Base-by-base conservation (phyloP, 305 asterid species). In the Salvia sclarea region DNA sequence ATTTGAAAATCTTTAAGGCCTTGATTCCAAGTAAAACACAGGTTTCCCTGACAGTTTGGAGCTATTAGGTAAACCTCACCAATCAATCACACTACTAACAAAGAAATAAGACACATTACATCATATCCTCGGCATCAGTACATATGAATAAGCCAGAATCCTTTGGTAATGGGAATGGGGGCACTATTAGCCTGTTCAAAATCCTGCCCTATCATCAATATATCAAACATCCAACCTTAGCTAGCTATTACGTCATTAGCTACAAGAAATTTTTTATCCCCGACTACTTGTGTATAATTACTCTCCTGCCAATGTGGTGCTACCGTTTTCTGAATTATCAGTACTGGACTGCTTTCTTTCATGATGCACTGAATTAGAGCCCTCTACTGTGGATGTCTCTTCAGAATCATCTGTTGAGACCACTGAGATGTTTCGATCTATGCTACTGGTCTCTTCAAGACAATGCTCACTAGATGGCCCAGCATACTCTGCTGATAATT, bases 381-480 rank as follows among this genome's bases (percentile, higher is more conserved):
- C 78, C 38, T 67, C 61, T n/a, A 18, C 18, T 3, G 47, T 17
- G 52, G 82, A 61, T 64, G 61, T 50, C 30, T 52, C 70, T 57
- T 68, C 67, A 49, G 64, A 54, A 64, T 74, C 76, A 16, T 59
- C 31, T 11, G 63, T 43, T 20, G 81, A 61, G 67, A 24, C 30
- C 6, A 13, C 70, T 1, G 20, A 63, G 30, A 48, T 54, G 63
- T 54, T 73, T 65, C 61, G 66, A 60, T 75, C 79, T 53, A 45
- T 11, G 3, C 44, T 35, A 21, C 25, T 21, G 55, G 38, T 13
- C 37, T 54, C 60, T 54, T 9, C 77, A 52, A 45, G 74, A 61
- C 14, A 9, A 60, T 22, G 37, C 31, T 78, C 82, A 20, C 14
- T 66, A 56, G 80, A 67, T 55, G 77, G 67, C 67, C 73, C 72